phyloP scores from a whole-genome alignment of 176 grass and related monocot genomes.

The Eragrostis nindensis region DNA sequence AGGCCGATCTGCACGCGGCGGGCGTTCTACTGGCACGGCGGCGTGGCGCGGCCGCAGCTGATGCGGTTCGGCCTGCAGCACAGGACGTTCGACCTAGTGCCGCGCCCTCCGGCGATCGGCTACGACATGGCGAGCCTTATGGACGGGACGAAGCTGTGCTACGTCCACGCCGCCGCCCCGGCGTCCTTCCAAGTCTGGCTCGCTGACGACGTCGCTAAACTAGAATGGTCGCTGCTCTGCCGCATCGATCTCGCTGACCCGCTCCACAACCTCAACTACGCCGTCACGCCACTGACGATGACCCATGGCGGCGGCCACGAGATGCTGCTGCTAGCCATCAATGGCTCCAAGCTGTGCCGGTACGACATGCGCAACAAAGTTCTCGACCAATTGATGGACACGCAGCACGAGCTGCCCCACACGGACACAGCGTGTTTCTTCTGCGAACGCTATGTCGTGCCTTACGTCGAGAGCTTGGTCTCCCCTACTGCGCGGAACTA shows the following conservation, averaged over 20 bases:
- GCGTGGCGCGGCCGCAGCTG: background rate
- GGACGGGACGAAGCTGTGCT: background rate
- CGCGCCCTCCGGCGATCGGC: background rate
- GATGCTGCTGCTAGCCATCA: no score
- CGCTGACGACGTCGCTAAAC: background rate
- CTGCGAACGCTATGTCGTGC: background rate
- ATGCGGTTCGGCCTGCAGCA: constrained; percentile 16
- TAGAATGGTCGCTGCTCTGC: background rate
- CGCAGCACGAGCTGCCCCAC: background rate
- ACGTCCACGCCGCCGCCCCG: background rate
- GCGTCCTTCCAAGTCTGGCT: background rate
- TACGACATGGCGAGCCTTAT: background rate
- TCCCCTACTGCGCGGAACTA: background rate
- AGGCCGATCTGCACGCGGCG: background rate
- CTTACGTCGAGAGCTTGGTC: background rate
- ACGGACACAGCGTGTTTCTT: background rate
- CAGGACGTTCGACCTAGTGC: constrained; percentile 17
- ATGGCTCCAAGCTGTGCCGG: background rate
- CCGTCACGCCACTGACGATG: no score
- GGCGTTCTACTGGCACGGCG: background rate
- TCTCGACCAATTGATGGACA: background rate
- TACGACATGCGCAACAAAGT: background rate
- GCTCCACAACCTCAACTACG: background rate
- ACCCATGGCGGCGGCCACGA: background rate
- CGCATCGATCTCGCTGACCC: background rate